Evolutionary conservation across 768 basidiomycete genomes (phyloP).

Genomic region (Suillus discolor): DNA sequence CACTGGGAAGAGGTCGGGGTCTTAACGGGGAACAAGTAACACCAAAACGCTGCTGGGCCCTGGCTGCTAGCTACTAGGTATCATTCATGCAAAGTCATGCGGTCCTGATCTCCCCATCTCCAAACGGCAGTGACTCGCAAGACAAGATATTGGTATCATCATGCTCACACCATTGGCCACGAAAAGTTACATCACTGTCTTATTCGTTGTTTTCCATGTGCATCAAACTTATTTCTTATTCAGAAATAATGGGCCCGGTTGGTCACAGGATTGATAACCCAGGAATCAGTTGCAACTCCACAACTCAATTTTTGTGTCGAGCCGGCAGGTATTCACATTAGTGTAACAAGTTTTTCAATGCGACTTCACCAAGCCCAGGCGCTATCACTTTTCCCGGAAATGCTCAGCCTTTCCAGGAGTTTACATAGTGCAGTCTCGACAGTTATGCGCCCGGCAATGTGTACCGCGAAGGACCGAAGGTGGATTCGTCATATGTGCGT

Average conservation of each 20-base stretch:
- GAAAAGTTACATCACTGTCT: background rate
- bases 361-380: background rate
- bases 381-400: background rate
- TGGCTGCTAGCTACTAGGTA: background rate
- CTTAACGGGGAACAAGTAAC: background rate
- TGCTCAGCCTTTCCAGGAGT: background rate
- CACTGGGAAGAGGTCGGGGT: background rate
- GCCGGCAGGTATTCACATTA: constrained; percentile 16
- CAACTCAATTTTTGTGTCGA: background rate
- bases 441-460: background rate
- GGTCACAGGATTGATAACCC: background rate
- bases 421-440: background rate
- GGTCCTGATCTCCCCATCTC: background rate
- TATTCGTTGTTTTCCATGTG: background rate
- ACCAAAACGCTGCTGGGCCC: background rate
- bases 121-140: background rate
- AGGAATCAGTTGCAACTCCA: background rate
- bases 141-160: background rate
- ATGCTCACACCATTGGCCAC: background rate
- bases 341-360: background rate
- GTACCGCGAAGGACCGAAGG: too few relatives aligned
- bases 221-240: background rate
- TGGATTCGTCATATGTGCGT: background rate
- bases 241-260: background rate
- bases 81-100: background rate